Percentiles rank a stretch among this genome's conserved stretches.
These are phyloP conservation scores for Camellia granthamiana DNA, from an alignment of 148 eudicot species.

Conservation along the genomic window DNA sequence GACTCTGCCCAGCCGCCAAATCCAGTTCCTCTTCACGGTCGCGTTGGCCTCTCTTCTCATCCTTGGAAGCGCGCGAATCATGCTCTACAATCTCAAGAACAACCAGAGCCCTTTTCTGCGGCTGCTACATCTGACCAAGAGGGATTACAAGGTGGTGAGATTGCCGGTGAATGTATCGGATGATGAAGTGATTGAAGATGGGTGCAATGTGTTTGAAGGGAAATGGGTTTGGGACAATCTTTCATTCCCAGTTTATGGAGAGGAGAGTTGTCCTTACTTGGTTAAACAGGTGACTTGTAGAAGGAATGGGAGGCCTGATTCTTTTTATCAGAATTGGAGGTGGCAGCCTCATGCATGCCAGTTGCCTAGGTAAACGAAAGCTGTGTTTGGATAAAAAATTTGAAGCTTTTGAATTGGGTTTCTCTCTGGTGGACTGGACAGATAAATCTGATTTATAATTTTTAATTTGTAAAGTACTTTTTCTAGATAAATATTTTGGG, in stretches of 20 bases:
- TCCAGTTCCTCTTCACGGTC: slow-evolving; percentile 51
- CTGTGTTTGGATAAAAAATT: background rate
- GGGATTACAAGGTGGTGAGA: slow-evolving; percentile 2
- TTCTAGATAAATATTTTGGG: no score
- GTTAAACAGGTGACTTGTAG: slow-evolving; percentile 81
- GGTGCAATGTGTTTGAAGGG: slow-evolving; percentile 78
- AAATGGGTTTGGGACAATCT: slow-evolving; percentile 77
- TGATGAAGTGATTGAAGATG: slow-evolving; percentile 56
- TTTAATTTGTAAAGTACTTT: no score
- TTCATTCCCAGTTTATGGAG: slow-evolving; percentile 55
- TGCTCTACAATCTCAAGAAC: slow-evolving; percentile 56
- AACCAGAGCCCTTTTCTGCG: slow-evolving; percentile 26
- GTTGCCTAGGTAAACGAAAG: slow-evolving; percentile 60
- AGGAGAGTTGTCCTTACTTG: slow-evolving; percentile 65
- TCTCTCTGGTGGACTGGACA: no score
- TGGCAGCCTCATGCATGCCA: slow-evolving; percentile 91
- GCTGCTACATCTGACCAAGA: slow-evolving; percentile 27
- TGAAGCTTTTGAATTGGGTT: no score
- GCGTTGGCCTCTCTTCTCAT: slow-evolving; percentile 60
- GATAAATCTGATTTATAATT: no score
- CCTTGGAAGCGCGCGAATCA: slow-evolving; percentile 53
- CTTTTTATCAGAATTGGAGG: slow-evolving; percentile 72
- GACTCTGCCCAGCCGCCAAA: slow-evolving; percentile 34
- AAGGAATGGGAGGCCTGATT: slow-evolving; percentile 80
- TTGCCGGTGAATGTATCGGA: slow-evolving; percentile 31